Conservation (phyloP, 1,139 yeast species). For the Candida sp. region DNA sequence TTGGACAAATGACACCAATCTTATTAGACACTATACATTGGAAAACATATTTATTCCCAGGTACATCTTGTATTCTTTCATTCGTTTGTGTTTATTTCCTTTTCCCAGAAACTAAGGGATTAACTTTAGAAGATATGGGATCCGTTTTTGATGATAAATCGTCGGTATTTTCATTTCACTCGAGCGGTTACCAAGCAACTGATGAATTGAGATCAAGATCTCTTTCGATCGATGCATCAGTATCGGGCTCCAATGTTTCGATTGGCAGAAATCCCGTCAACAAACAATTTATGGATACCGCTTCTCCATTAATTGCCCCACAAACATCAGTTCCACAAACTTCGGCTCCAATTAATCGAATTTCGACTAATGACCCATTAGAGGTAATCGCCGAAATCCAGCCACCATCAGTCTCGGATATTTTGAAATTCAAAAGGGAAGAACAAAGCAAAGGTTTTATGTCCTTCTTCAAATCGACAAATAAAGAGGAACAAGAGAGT, state of each 20-base stretch:
- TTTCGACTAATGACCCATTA: conserved; percentile 19
- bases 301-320: conserved; percentile 12
- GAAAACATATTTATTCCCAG: conserved; percentile 81
- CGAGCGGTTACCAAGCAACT: conserved; percentile 27
- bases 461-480: not conserved
- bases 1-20: conserved; percentile 88
- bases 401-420: conserved; percentile 34
- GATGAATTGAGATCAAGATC: conserved; percentile 15
- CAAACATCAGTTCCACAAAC: conserved; percentile 6
- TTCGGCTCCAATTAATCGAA: conserved; percentile 8
- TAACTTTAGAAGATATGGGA: conserved; percentile 54
- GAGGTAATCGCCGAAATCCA: conserved; percentile 34
- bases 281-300: conserved; percentile 7
- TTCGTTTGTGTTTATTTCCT: conserved; percentile 49
- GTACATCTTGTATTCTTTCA: conserved; percentile 70
- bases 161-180: conserved; percentile 44
- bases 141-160: conserved; percentile 46
- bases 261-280: conserved; percentile 35
- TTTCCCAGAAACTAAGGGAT: conserved; percentile 56
- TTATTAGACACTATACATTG: conserved; percentile 74
- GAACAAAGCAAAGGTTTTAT: conserved; percentile 8
- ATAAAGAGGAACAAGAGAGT: not conserved
- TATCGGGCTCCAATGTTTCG: conserved; percentile 34
- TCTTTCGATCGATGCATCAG: conserved; percentile 14
- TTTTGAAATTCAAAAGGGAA: conserved; percentile 23